phyloP scores from a whole-genome alignment of 208 protist genomes.

The Wallacemonas sp. region DNA sequence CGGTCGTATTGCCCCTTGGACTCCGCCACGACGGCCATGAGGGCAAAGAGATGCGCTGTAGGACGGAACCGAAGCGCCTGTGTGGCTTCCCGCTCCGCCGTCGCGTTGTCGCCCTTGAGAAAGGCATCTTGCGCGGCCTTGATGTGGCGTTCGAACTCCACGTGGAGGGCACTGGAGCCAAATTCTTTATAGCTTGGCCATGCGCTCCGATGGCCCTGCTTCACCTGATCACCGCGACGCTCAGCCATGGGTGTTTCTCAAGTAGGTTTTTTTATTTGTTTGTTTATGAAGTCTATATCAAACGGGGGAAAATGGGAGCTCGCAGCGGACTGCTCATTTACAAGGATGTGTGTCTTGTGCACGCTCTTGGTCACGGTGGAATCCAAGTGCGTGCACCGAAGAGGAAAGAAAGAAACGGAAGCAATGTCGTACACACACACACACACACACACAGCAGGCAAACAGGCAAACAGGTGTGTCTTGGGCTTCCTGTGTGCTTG shows the following conservation, averaged over 20 bases:
- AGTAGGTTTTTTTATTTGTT: background rate
- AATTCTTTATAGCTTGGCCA: constrained; percentile 41
- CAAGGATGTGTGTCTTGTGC: too few species aligned
- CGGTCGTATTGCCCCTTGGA: constrained; percentile 80
- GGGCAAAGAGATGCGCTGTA: constrained; percentile 78
- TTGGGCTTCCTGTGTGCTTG: too few species aligned
- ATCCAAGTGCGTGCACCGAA: too few species aligned
- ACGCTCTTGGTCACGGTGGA: background rate
- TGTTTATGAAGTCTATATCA: too few species aligned
- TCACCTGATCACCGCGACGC: constrained; percentile 5
- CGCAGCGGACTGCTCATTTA: too few species aligned
- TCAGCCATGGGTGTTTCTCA: background rate
- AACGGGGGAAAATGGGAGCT: too few species aligned
- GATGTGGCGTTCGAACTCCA: constrained; percentile 66
- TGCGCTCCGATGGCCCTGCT: background rate
- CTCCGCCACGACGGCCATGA: constrained; percentile 82
- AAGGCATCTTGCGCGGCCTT: constrained; percentile 69
- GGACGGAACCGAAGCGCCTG: constrained; percentile 78
- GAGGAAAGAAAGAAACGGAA: too few species aligned
- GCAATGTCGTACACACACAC: too few species aligned
- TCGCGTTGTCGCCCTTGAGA: constrained; percentile 50
- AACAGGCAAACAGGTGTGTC: too few species aligned
- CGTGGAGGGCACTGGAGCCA: constrained; percentile 43
- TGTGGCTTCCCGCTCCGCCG: constrained; percentile 66
- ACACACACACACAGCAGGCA: too few species aligned